Conservation (phyloP, 257 asterid genomes). For the Thymus quinquecostatus region DNA sequence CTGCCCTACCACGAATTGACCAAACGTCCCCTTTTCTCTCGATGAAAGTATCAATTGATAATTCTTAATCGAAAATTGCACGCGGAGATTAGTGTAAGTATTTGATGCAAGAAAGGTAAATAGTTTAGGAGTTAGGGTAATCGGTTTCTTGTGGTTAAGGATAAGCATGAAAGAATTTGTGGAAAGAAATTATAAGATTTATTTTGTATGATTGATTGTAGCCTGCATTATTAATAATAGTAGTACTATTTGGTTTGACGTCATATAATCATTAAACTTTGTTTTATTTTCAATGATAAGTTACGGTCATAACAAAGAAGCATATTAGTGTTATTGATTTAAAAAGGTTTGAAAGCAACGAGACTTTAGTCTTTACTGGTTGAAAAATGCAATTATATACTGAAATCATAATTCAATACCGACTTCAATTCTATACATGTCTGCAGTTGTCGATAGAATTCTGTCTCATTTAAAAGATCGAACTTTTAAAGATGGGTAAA, state of each 20-base stretch:
- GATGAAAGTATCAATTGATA: background rate
- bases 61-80: background rate
- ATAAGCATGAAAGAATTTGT: background rate
- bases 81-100: background rate
- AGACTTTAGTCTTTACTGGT: slow-evolving; percentile 16
- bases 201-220: background rate
- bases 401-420: too few species aligned
- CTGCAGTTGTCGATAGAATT: too few species aligned
- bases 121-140: background rate
- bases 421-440: too few species aligned
- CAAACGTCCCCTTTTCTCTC: background rate
- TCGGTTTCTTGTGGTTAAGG: slow-evolving; percentile 14
- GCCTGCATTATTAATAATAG: slow-evolving; percentile 1
- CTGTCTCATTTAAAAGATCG: too few species aligned
- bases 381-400: background rate
- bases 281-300: background rate
- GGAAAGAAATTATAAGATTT: too few species aligned
- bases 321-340: slow-evolving; percentile 1
- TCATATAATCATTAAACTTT: background rate
- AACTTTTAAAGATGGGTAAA: too few species aligned
- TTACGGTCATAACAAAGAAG: slow-evolving; percentile 14
- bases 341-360: slow-evolving; percentile 38
- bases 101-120: background rate
- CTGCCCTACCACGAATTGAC: slow-evolving; percentile 11
- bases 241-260: background rate